Conservation (phyloP, 495 filamentous ascomycete species). For the Rhizodiscina lignyota region DNA sequence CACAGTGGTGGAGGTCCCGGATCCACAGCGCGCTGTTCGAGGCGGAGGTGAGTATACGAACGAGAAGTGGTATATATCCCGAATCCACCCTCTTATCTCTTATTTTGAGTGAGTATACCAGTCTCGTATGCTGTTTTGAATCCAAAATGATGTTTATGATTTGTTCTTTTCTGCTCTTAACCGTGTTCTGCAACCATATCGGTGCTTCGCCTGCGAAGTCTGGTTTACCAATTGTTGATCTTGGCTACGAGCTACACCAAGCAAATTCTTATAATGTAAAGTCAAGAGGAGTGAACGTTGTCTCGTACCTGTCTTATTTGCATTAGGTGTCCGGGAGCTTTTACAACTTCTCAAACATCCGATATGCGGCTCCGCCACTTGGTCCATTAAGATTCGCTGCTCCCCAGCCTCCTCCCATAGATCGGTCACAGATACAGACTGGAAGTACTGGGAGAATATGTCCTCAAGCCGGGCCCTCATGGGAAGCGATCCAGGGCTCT, state of each 20-base stretch:
- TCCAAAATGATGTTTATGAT: no score
- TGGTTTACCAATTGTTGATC: conserved; percentile 28
- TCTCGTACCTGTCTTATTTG: neutral
- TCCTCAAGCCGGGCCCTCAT: conserved; percentile 31
- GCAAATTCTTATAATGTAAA: conserved; percentile 29
- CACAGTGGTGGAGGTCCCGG: no score
- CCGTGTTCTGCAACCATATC: no score
- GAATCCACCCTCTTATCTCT: no score
- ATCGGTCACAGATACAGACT: conserved; percentile 23
- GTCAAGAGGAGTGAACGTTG: neutral
- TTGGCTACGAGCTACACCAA: conserved; percentile 33
- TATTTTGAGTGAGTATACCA: no score
- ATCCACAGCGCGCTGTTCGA: no score
- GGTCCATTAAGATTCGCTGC: conserved; percentile 34
- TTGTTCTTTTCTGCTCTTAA: no score
- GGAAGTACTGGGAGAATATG: conserved; percentile 31
- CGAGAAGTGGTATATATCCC: no score
- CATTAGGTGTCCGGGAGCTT: conserved; percentile 15
- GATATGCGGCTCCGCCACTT: conserved; percentile 38
- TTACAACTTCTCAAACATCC: conserved; percentile 45
- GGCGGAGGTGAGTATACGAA: no score
- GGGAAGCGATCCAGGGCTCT: conserved; percentile 19
- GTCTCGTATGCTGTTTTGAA: no score
- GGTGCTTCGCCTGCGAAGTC: no score
- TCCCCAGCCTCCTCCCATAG: conserved; percentile 21